Percentiles rank a stretch among this genome's conserved stretches.
Evolutionary conservation across 176 grass and related monocot species (phyloP).

Genomic region (Alopecurus myosuroides): DNA sequence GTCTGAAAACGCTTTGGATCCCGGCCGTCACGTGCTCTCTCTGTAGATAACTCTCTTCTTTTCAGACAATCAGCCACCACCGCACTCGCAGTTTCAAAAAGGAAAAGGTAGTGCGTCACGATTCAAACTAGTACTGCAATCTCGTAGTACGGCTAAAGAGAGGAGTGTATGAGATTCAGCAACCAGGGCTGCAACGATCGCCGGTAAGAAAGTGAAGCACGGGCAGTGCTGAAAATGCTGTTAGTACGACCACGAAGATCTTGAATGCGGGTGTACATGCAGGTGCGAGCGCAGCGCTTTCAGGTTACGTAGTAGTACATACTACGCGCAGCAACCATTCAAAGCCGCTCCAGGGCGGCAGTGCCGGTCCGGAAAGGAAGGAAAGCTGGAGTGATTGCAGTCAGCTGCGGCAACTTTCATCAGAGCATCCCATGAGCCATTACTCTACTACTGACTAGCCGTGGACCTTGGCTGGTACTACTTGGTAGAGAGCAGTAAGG

Average conservation of each 20-base stretch:
- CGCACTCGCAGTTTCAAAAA: not conserved
- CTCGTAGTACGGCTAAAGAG: too few relatives aligned
- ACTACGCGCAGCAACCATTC: not conserved
- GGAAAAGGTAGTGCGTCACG: not conserved
- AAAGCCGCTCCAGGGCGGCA: not conserved
- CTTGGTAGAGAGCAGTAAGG: too few relatives aligned
- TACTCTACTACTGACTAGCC: not conserved
- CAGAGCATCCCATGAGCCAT: not conserved
- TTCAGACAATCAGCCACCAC: too few relatives aligned
- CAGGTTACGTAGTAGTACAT: too few relatives aligned
- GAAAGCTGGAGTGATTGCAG: not conserved
- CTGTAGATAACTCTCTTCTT: not conserved
- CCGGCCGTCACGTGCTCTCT: not conserved
- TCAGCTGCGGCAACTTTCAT: not conserved
- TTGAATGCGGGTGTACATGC: not conserved
- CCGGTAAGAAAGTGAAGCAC: not conserved
- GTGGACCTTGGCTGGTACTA: not conserved
- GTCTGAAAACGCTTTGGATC: constrained; percentile 1
- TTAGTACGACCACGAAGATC: not conserved
- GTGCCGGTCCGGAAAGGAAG: not conserved
- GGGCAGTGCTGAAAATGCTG: not conserved
- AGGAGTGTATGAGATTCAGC: not conserved
- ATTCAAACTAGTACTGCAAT: not conserved
- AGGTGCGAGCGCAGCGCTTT: not conserved
- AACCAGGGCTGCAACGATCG: not conserved